phyloP scores from a whole-genome alignment of 2,329 filamentous ascomycete genomes.

The Lecanicillium sp. region DNA sequence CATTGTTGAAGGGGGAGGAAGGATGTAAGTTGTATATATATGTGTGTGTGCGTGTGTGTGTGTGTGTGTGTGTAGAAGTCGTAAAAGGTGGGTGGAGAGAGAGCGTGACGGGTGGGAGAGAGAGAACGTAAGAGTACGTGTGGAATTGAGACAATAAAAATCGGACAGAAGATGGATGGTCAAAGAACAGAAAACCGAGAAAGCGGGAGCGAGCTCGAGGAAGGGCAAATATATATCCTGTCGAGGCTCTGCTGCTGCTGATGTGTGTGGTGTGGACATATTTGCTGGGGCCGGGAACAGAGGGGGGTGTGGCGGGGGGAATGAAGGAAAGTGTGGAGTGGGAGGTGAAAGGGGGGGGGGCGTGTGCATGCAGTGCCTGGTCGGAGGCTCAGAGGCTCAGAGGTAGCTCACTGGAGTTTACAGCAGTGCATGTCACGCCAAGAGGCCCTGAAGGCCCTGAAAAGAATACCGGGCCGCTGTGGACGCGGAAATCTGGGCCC shows the following conservation, averaged over 20 bases:
- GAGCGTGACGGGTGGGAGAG: neutral
- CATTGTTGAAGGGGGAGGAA: constrained; percentile 26
- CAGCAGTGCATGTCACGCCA: too few relatives aligned
- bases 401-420: too few relatives aligned
- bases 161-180: neutral
- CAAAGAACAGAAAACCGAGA: neutral
- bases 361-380: constrained; percentile 1
- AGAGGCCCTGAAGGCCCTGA: neutral
- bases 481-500: constrained; percentile 8
- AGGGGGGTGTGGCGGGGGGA: neutral
- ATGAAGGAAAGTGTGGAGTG: neutral
- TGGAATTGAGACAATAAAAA: neutral
- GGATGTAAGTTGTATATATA: too few relatives aligned
- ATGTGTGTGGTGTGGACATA: too few relatives aligned
- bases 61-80: constrained; percentile 10
- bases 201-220: neutral
- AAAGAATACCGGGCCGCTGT: neutral
- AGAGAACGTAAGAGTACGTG: neutral
- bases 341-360: constrained; percentile 1
- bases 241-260: constrained; percentile 9
- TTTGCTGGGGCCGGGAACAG: constrained; percentile 6
- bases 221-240: constrained; percentile 11
- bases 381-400: too few relatives aligned
- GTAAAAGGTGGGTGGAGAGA: constrained; percentile 2
- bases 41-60: constrained; percentile 16